Conservation (phyloP, 345 rosid genomes). For the Hibiscus mutabilis region DNA sequence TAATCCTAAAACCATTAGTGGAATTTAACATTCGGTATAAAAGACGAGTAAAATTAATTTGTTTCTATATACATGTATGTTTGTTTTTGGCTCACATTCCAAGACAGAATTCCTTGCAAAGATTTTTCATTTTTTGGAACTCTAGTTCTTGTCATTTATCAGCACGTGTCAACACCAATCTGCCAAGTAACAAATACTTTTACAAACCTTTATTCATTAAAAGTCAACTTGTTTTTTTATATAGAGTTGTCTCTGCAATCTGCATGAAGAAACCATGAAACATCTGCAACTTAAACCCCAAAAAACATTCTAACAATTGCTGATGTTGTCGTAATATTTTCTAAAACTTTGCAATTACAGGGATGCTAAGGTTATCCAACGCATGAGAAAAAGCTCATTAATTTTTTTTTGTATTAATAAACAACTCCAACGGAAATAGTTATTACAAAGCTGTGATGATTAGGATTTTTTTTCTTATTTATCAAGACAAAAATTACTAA, state of each 20-base stretch:
- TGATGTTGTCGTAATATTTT: background rate
- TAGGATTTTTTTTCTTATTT: background rate
- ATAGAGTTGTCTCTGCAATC: background rate
- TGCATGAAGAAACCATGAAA: background rate
- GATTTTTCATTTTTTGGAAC: constrained; percentile 3
- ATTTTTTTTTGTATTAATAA: background rate
- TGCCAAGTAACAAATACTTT: background rate
- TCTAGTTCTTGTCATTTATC: background rate
- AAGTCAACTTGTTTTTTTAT: background rate
- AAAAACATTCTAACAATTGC: background rate
- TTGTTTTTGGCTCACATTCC: background rate
- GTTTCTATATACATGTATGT: background rate
- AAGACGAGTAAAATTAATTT: too few relatives aligned
- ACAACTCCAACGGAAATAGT: background rate
- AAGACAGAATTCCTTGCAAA: background rate
- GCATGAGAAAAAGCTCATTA: too few relatives aligned
- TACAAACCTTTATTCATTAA: background rate
- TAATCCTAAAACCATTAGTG: too few relatives aligned
- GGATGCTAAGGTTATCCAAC: background rate
- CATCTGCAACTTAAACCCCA: background rate
- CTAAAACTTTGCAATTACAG: background rate
- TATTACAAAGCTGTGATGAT: constrained; percentile 3
- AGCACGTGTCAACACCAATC: background rate
- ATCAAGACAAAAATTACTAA: background rate
- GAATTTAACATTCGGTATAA: too few relatives aligned